Base-by-base conservation (phyloP, 2,329 filamentous ascomycete genomes). In the Aspergillus terreus region DNA sequence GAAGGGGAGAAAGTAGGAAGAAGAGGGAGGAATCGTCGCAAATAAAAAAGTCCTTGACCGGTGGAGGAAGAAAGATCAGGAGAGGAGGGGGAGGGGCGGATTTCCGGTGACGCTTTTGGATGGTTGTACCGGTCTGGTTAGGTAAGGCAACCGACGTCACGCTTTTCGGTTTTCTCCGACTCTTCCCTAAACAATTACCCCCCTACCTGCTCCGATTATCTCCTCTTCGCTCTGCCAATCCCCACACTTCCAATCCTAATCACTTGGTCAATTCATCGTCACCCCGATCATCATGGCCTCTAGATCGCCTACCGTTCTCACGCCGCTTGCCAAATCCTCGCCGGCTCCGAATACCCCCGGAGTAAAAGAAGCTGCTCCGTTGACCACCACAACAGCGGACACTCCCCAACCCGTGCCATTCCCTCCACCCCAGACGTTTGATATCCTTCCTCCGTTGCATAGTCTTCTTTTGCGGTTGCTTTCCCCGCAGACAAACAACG, bases 381-480 rank as follows among this genome's bases (percentile, higher is more conserved):
- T 56, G 42, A 53, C 64, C 74, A 76, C 27, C 6, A 30, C 27
- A 30, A 11, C 27, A 30, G 9, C 27, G 27, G 27, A 30, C 27
- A 30, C 56, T 74, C 82, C 52, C 80, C 86, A 30, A 50, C 56
- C 63, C 41, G 61, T 64, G 23, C 74, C 81, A 2, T 83, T 86
- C 50, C 87, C 94, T 56, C 82, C 88, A 46, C 88, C 92, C 25
- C 86, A 92, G 70, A 84, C 84, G 46, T 90, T 96, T 74, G 92
- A 96, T 76, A 83, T 90, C 60, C 82, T 95, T 49, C 90, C 91
- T 23, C 84, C 91, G 64, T 83, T 96, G 49, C 86, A 90, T 64
- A 80, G 84, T 53, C 83, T 95, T 59, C 83, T 96, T 55, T 78
- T 84, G 58, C 88, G 88, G 46, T 81, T 96, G 15, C 83, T 88